Base-by-base conservation (phyloP, 1,284 basidiomycete species). In the Pholiota adiposa region DNA sequence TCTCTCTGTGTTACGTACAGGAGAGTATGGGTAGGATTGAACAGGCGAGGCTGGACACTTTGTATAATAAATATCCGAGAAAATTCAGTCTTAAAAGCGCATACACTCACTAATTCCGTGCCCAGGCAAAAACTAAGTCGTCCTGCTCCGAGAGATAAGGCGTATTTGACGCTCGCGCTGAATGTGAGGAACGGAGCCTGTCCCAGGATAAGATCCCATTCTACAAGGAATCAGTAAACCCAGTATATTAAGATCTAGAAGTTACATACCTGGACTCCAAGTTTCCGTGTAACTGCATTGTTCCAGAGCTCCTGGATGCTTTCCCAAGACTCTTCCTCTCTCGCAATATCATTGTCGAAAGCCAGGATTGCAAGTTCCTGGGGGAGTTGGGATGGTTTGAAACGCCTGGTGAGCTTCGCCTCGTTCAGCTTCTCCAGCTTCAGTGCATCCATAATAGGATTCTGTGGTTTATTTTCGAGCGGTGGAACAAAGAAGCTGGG, bases 71-170 rank as follows among this genome's bases (percentile, higher is more conserved):
- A 41, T 9, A 33, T 76, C 76, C 61, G 41, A 31, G 38, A 29
- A 51, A 56, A 52, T n/a, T n/a, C n/a, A n/a, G 53, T 43, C 51
- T 40, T 43, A 58, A 36, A 34, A 31, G 46, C 33, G 36, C 61
- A 29, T 11, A 23, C 38, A 71, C 86, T 73, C 63, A 90, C 89
- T 82, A 74, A 61, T 86, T 77, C 66, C 82, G 78, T 18, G 83
- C 81, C 11, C 84, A 80, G 7, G 83, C 77, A 58, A 83, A 83
- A 1, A 83, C 69, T 6, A 75, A 65, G 40, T 70, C 68, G 57
- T 81, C 75, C 70, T 89, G 88, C 67, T 91, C 88, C 3, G 88
- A 88, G 23, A 92, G 70, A 66, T 90, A 87, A 0, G 85, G 76
- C 0, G 84, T 79, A 0, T 75, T 72, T 36, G 72, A 69, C 21